Evolutionary conservation across 2,329 filamentous ascomycete species (phyloP), one percentile per base, ranked within the genome.

Genomic region (Byssothecium circinans): DNA sequence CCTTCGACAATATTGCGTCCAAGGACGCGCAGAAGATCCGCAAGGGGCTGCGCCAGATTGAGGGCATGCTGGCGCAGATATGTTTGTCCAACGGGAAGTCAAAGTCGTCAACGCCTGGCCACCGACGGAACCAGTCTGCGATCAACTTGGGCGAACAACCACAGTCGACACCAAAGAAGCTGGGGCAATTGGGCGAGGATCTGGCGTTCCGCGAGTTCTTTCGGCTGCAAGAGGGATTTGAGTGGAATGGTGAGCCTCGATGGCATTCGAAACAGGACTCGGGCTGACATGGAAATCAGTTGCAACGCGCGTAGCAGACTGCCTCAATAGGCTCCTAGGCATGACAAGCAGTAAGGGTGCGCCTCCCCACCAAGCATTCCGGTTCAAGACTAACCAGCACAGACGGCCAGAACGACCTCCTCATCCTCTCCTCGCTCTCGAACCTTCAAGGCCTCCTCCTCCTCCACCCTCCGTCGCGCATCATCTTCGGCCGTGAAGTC

Each of bases 201-300:
- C 89, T 88, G 17, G 92, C 91, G 17, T 97, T 96, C 68, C 80
- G 89, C 57, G 91, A 96, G 72, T 97, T 97, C 77, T 96, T 96
- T 78, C 90, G 95, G 70, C 72, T 97, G 57, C 94, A 99, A 71
- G 91, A 97, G 67, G 89, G 91, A 2, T 99, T 99, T 68, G 90
- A 97, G 75, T 97, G 91, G 88, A 99, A 99, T 75, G 81, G 83
- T 85, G 69, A 50, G 74, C 43, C 32, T 11, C 14, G 43, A 18
- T 39, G 19, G 45, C 32, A 35, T 22, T 32, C 22, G 23, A 6
- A 12, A 14, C 36, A 3, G 4, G 40, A 39, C n/a, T 18, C n/a
- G n/a, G 25, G 27, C 54, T 58, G 30, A 60, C 42, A 27, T 25
- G 29, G 15, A 30, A 23, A 22, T 35, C 43, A 83, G 89, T 97